These are phyloP conservation scores for Suillus discolor DNA, from an alignment of 768 basidiomycete species.

Conservation along the genomic window DNA sequence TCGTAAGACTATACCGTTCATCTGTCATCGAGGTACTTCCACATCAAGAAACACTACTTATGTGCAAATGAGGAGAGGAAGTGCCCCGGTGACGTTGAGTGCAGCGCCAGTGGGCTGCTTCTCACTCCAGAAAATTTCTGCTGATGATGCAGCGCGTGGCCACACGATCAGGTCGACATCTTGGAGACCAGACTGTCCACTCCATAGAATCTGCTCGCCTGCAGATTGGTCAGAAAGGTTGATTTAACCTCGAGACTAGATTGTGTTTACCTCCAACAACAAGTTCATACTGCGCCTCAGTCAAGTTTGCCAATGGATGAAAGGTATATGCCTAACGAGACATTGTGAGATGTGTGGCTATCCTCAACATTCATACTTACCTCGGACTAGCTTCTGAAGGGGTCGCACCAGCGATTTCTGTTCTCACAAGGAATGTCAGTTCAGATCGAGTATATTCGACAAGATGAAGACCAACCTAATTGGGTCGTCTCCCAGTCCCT, in stretches of 20 bases:
- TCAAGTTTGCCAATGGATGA: constrained; percentile 65
- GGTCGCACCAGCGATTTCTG: constrained; percentile 73
- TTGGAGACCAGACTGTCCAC: constrained; percentile 69
- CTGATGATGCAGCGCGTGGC: constrained; percentile 72
- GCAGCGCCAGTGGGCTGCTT: constrained; percentile 26
- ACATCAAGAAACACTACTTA: constrained; percentile 23
- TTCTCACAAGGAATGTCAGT: constrained; percentile 6
- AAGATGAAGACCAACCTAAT: constrained; percentile 35
- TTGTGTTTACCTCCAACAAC: constrained; percentile 64
- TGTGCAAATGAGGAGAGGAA: constrained; percentile 71
- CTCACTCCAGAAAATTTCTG: constrained; percentile 81
- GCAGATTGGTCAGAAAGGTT: not conserved
- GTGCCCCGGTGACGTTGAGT: constrained; percentile 47
- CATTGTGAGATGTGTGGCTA: constrained; percentile 21
- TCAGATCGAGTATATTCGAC: not conserved
- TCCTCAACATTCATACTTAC: constrained; percentile 33
- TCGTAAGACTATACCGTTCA: not conserved
- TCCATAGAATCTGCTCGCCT: constrained; percentile 74
- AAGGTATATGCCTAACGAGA: constrained; percentile 60
- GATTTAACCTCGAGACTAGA: not conserved
- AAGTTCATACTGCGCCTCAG: constrained; percentile 46
- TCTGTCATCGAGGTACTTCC: not conserved
- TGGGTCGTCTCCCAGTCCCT: constrained; percentile 61
- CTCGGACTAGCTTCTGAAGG: constrained; percentile 81
- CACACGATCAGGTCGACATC: constrained; percentile 71